A percentile compares a stretch with the other conserved stretches of the same genome.
Evolutionary conservation across 768 basidiomycete species (phyloP).

Genomic region (Mycena albidolilacea): DNA sequence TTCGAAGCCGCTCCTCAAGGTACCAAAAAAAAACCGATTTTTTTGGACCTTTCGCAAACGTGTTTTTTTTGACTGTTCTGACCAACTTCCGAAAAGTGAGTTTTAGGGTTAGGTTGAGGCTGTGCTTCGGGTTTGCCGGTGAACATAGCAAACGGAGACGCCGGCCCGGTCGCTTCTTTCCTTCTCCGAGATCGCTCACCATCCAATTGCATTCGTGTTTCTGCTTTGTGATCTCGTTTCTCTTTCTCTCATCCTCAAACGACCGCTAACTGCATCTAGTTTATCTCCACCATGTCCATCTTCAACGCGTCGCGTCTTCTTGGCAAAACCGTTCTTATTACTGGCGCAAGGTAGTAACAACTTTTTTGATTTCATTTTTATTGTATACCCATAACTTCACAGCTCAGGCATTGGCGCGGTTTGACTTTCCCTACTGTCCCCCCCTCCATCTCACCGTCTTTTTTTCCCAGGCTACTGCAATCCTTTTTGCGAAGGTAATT

Average conservation of each 20-base stretch:
- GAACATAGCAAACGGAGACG: not conserved
- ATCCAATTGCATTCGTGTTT: too few species aligned
- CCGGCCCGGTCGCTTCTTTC: not conserved
- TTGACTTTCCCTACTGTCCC: constrained; percentile 45
- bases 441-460: not conserved
- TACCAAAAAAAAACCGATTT: too few species aligned
- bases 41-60: too few species aligned
- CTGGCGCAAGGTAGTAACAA: constrained; percentile 68
- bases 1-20: too few species aligned
- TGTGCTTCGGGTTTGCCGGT: too few species aligned
- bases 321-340: constrained; percentile 90
- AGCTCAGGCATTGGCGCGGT: constrained; percentile 93
- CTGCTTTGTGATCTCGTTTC: too few species aligned
- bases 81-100: too few species aligned
- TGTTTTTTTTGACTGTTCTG: too few species aligned
- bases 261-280: not conserved
- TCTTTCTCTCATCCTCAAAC: not conserved
- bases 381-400: too few species aligned
- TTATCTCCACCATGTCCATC: constrained; percentile 69
- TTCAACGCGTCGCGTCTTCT: constrained; percentile 87
- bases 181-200: too few species aligned
- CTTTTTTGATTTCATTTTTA: too few species aligned
- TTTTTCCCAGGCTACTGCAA: constrained; percentile 78
- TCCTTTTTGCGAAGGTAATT: constrained; percentile 90
- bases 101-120: too few species aligned